Conservation (phyloP, 2,329 filamentous ascomycete species). For the Penicillium sp. region DNA sequence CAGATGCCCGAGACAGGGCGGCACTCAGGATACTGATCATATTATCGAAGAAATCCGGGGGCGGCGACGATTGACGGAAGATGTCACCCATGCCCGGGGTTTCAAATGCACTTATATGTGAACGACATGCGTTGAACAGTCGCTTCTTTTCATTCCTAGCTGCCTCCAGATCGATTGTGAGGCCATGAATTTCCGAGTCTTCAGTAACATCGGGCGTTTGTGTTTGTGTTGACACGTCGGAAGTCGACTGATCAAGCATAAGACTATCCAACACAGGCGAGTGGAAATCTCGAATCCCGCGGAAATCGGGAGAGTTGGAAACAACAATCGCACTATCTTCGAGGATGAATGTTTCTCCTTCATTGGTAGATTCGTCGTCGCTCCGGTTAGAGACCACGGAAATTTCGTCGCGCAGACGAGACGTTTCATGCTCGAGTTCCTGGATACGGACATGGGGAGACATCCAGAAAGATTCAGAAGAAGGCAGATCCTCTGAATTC, state of each 20-base stretch:
- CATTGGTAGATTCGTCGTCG: conserved; percentile 5
- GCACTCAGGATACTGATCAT: conserved; percentile 37
- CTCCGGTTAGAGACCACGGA: conserved; percentile 13
- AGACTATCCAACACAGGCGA: conserved; percentile 18
- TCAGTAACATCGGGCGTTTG: conserved; percentile 13
- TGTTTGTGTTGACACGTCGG: conserved; percentile 21
- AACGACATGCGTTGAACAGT: conserved; percentile 42
- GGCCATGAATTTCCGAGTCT: conserved; percentile 26
- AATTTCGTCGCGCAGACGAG: conserved; percentile 18
- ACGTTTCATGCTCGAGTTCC: conserved; percentile 21
- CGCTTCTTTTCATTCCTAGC: conserved; percentile 40
- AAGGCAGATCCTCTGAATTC: conserved; percentile 4
- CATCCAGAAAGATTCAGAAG: conserved; percentile 19
- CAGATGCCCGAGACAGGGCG: conserved; percentile 37
- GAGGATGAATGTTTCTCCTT: conserved; percentile 29
- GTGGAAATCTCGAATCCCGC: conserved; percentile 11
- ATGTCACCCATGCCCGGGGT: conserved; percentile 19
- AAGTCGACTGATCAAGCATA: conserved; percentile 12
- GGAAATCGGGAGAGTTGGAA: conserved; percentile 34
- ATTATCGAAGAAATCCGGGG: conserved; percentile 39
- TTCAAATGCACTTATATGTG: conserved; percentile 24
- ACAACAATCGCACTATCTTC: conserved; percentile 31
- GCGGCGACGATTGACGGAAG: conserved; percentile 33
- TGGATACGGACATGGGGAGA: conserved; percentile 15
- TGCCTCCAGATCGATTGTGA: conserved; percentile 39